phyloP scores from a whole-genome alignment of 2,329 filamentous ascomycete genomes.

The Beauveria rudraprayagi region DNA sequence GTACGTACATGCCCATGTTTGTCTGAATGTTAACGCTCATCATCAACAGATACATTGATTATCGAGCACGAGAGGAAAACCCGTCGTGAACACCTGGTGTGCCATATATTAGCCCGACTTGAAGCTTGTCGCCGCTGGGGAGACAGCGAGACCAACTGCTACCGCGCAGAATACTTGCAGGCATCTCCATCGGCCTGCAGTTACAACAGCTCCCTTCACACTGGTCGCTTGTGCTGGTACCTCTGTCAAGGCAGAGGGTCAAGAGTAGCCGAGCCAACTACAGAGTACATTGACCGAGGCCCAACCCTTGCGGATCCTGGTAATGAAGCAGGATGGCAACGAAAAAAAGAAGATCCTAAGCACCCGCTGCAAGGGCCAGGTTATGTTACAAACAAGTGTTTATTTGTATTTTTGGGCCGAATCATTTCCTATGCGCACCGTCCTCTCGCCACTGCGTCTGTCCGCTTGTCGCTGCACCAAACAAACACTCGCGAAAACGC shows the following conservation, averaged over 20 bases:
- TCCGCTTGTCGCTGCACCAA: slow-evolving; percentile 6
- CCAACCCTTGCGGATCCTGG: too few species aligned
- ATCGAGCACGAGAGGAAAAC: too few species aligned
- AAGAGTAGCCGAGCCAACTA: background rate
- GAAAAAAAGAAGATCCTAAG: too few species aligned
- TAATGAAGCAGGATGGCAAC: too few species aligned
- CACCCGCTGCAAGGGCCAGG: background rate
- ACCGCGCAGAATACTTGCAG: background rate
- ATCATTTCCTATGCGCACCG: background rate
- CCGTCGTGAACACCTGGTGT: background rate
- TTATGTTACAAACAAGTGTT: background rate
- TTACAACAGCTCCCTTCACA: slow-evolving; percentile 15
- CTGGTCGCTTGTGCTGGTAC: background rate
- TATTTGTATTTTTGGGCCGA: background rate
- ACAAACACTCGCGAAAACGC: background rate
- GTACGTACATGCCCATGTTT: background rate
- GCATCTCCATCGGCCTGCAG: background rate
- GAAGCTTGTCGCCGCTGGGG: background rate
- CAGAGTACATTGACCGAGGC: background rate
- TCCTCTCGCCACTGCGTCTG: background rate
- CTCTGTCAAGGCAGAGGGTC: slow-evolving; percentile 11
- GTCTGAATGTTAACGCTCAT: background rate
- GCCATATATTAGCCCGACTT: background rate
- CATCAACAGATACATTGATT: background rate
- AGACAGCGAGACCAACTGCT: background rate